Conservation (phyloP, 169 alveolate species). For the Cryptosporidium tyzzeri region DNA sequence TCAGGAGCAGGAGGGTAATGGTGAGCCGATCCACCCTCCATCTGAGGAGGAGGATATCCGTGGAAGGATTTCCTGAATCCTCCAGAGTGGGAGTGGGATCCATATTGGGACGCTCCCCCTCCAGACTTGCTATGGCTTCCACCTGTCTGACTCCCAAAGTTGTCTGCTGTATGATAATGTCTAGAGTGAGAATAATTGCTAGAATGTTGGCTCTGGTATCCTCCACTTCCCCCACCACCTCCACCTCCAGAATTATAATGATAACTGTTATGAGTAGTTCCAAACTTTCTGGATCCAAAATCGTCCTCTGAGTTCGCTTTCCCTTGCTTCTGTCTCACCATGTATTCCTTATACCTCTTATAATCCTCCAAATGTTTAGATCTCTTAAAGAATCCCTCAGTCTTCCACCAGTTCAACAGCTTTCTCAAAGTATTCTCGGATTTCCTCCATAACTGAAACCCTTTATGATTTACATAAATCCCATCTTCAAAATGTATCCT, state of each 20-base stretch:
- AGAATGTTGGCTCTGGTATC: constrained; percentile 1
- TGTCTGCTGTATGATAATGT: neutral
- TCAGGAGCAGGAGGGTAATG: constrained; percentile 8
- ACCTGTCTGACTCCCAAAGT: neutral
- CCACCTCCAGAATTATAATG: neutral
- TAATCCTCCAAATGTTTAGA: constrained; percentile 48
- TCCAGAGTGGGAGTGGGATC: constrained; percentile 5
- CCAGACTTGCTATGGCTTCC: constrained; percentile 3
- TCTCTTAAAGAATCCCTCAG: constrained; percentile 70
- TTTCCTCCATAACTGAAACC: constrained; percentile 66
- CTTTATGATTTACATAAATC: constrained; percentile 42
- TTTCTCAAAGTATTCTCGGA: constrained; percentile 65
- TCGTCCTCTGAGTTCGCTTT: constrained; percentile 4
- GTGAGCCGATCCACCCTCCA: neutral
- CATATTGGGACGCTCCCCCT: neutral
- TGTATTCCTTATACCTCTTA: constrained; percentile 53
- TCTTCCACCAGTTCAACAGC: constrained; percentile 71
- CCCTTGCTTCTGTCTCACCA: constrained; percentile 71
- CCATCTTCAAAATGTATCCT: constrained; percentile 74
- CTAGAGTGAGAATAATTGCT: neutral
- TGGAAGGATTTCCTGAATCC: constrained; percentile 30
- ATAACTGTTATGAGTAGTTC: neutral
- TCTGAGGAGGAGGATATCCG: constrained; percentile 30
- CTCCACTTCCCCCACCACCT: neutral
- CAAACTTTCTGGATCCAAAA: neutral